Evolutionary conservation across 495 filamentous ascomycete species (phyloP).

Genomic region (Hyaloscypha hepaticicola): DNA sequence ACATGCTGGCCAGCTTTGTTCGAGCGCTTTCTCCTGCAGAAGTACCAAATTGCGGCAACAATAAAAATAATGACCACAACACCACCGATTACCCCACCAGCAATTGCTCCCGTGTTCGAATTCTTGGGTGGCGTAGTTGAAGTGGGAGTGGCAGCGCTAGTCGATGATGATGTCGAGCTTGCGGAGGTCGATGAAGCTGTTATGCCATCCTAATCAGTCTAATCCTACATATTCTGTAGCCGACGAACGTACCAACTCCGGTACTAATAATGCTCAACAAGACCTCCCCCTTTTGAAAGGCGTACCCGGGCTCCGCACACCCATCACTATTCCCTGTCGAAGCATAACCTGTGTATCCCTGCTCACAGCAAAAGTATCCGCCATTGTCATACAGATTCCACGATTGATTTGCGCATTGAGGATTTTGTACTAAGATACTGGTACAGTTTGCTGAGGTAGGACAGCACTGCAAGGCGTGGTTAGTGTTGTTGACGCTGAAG

Average conservation of each 20-base stretch:
- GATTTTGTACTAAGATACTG: not conserved
- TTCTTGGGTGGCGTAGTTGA: not conserved
- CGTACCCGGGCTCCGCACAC: not conserved
- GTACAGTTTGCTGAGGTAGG: not conserved
- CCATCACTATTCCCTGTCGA: not conserved
- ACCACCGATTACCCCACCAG: not conserved
- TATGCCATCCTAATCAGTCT: not conserved
- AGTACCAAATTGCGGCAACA: not conserved
- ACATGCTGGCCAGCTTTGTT: not conserved
- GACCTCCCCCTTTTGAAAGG: not conserved
- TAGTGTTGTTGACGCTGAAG: not conserved
- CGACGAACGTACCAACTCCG: not conserved
- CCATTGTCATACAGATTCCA: not conserved
- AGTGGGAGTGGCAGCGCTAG: not conserved
- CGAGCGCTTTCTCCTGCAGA: not conserved
- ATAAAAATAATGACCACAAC: not conserved
- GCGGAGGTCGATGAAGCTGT: not conserved
- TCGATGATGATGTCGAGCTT: not conserved
- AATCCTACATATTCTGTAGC: not conserved
- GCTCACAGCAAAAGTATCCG: not conserved
- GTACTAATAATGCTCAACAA: not conserved
- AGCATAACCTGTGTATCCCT: not conserved
- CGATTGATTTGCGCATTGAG: not conserved
- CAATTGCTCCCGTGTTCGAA: not conserved
- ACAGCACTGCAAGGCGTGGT: not conserved